Conservation (phyloP, 805 yeast genomes). For the Myxozyma monticola region DNA sequence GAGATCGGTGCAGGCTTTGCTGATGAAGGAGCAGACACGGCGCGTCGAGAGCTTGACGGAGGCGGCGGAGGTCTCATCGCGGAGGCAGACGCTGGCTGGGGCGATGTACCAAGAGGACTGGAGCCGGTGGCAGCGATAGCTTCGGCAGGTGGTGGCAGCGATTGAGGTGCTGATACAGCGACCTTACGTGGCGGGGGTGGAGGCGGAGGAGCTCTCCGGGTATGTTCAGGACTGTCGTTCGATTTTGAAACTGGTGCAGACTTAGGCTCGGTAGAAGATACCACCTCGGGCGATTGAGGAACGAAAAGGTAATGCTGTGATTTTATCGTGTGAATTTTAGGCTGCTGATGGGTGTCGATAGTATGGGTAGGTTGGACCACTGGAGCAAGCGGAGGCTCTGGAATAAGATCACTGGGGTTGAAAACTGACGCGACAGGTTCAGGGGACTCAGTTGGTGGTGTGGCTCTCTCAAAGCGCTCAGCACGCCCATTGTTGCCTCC, state of each 20-base stretch:
- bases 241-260: no score
- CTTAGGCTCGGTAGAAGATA: not conserved
- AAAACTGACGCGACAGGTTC: no score
- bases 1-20: not conserved
- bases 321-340: constrained; percentile 12
- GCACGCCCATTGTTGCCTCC: not conserved
- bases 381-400: constrained; percentile 1
- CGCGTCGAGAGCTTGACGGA: no score
- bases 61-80: not conserved
- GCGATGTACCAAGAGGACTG: no score
- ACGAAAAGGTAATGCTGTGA: constrained; percentile 20
- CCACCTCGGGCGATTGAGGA: constrained; percentile 4
- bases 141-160: no score
- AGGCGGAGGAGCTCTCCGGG: no score
- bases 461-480: no score
- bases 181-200: not conserved
- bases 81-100: not conserved
- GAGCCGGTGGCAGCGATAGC: no score
- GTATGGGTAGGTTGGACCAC: not conserved
- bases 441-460: constrained; percentile 1
- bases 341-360: not conserved
- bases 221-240: no score
- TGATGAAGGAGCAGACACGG: not conserved
- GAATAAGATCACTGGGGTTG: constrained; percentile 2
- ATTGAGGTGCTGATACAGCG: no score